These are phyloP conservation scores for Termitomyces sp. DNA, from an alignment of 768 basidiomycete species.

Conservation along the genomic window DNA sequence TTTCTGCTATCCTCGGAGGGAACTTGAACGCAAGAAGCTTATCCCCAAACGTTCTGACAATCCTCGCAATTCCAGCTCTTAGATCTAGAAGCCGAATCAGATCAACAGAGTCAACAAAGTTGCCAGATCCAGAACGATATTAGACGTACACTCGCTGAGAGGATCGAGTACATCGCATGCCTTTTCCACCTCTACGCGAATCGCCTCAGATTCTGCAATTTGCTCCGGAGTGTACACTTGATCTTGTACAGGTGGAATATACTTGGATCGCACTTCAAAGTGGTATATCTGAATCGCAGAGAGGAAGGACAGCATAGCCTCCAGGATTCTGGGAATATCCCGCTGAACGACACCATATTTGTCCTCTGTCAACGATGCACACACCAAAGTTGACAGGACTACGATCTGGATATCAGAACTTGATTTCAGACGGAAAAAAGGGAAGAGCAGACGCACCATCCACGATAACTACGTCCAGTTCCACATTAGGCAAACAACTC, in stretches of 20 bases:
- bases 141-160: conserved; percentile 52
- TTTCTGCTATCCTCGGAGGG: conserved; percentile 58
- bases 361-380: conserved; percentile 75
- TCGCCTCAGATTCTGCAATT: conserved; percentile 28
- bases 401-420: conserved; percentile 2
- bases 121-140: neutral
- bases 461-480: conserved; percentile 55
- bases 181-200: conserved; percentile 44
- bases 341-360: conserved; percentile 78
- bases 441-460: conserved; percentile 40
- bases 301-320: conserved; percentile 67
- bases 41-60: conserved; percentile 69
- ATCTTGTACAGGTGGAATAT: conserved; percentile 31
- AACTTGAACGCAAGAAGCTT: conserved; percentile 75
- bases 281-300: conserved; percentile 62
- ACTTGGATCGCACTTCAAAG: conserved; percentile 38
- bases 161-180: conserved; percentile 49
- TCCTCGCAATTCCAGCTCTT: conserved; percentile 59
- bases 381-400: conserved; percentile 66
- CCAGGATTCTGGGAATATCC: conserved; percentile 77
- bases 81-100: conserved; percentile 35
- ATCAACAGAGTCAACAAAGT: neutral
- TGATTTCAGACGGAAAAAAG: neutral
- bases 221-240: conserved; percentile 27
- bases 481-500: conserved; percentile 50